Conservation (phyloP, 805 yeast genomes). For the Metschnikowia amazonensis region DNA sequence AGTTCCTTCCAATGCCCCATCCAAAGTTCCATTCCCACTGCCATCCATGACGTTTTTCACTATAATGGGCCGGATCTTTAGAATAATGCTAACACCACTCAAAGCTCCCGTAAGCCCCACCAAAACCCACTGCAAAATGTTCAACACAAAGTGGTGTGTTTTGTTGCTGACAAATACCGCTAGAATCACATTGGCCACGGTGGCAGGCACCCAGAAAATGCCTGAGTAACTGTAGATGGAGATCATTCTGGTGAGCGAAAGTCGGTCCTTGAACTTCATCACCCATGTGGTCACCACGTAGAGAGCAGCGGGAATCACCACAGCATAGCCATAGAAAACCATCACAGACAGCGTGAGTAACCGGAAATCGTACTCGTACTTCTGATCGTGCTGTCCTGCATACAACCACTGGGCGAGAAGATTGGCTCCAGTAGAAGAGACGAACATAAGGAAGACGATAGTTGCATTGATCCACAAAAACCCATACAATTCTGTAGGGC, state of each 20-base stretch:
- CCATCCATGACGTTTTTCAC: slow-evolving; percentile 27
- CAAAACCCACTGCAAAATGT: slow-evolving; percentile 59
- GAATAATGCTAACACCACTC: slow-evolving; percentile 53
- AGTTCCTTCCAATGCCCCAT: slow-evolving; percentile 5
- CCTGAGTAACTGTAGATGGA: slow-evolving; percentile 85
- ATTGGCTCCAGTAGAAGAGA: slow-evolving; percentile 67
- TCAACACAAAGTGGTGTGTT: slow-evolving; percentile 33
- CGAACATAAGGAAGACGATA: slow-evolving; percentile 67
- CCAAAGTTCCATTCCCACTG: background rate
- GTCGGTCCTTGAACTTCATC: slow-evolving; percentile 46
- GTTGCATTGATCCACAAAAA: slow-evolving; percentile 90
- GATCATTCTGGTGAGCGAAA: slow-evolving; percentile 57
- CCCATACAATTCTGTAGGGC: slow-evolving; percentile 68
- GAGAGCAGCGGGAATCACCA: slow-evolving; percentile 56
- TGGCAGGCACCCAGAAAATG: slow-evolving; percentile 81
- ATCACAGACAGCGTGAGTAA: slow-evolving; percentile 65
- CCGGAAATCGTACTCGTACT: slow-evolving; percentile 57
- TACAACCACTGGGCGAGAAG: slow-evolving; percentile 55
- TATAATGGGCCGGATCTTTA: slow-evolving; percentile 42
- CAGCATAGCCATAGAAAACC: slow-evolving; percentile 72
- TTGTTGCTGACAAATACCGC: slow-evolving; percentile 45
- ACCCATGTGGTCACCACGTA: slow-evolving; percentile 51
- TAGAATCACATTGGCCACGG: slow-evolving; percentile 55
- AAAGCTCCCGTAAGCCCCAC: slow-evolving; percentile 57
- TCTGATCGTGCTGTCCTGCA: slow-evolving; percentile 31